Evolutionary conservation across 2,329 filamentous ascomycete genomes (phyloP), one percentile per base, ranked within the genome.

Genomic region (Fusarium clavum): DNA sequence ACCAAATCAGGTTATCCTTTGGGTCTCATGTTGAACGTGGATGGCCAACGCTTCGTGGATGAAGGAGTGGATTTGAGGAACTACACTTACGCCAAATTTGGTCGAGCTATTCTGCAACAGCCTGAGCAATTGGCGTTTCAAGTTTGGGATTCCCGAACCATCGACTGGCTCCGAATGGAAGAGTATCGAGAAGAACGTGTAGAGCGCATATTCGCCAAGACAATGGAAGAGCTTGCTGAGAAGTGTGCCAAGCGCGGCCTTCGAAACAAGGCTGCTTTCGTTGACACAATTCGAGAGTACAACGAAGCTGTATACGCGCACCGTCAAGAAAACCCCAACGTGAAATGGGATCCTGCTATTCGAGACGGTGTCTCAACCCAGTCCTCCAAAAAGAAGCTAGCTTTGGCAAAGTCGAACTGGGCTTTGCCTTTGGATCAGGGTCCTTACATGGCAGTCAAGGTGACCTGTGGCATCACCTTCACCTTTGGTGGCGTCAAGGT

Each of bases 81-180:
- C 16, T 64, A 64, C 8, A 64, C 61, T 11, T 64, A 64, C 18
- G 61, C 61, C 16, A 64, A 58, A 12, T 64, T 64, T 13, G 61
- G 61, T 0, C 60, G 61, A 12, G 61, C 61, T 12, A 64, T 64
- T 10, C 60, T 64, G 1, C 60, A 64, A 10, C 61, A 64, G 5
- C 61, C 61, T 11, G 61, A 64, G n/a, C 60, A 64, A 25, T 11
- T 64, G 1, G 61, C 61, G 0, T 64, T 64, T 10, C 61, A 64
- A 14, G 45, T 64, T 16, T 64, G 61, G 61, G 61, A 64, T 14
- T 24, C 61, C 2, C 41, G 25, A 7, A 64, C 60, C 1, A 64
- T 46, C 8, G 40, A 20, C 6, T 64, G 61, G 61, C 44, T 64
- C 1, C 60, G 61, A 6, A 24, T 45, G 12, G 61, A 64, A 14